Evolutionary conservation across 306 rosid genomes (phyloP).

Genomic region (Quercus suber): DNA sequence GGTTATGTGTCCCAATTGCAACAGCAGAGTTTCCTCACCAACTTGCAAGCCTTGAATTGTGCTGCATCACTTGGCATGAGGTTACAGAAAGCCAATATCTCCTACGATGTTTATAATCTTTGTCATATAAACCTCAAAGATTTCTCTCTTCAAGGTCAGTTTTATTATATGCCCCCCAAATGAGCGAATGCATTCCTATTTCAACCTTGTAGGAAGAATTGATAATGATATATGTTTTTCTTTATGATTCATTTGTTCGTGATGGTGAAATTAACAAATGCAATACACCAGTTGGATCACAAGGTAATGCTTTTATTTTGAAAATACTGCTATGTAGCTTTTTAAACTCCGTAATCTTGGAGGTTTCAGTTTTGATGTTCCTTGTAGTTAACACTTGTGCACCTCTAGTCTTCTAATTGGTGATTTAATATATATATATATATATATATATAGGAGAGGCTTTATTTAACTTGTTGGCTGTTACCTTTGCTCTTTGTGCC

Average conservation of each 20-base stretch:
- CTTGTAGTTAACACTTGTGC: not conserved
- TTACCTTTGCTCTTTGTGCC: not conserved
- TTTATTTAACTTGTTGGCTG: not conserved
- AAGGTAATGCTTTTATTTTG: conserved; percentile 36
- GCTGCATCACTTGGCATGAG: conserved; percentile 57
- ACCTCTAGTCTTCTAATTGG: not conserved
- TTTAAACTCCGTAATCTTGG: not conserved
- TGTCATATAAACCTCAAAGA: conserved; percentile 66
- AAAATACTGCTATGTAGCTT: not conserved
- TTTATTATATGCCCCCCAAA: conserved; percentile 11
- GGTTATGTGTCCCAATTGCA: conserved; percentile 57
- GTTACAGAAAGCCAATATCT: conserved; percentile 52
- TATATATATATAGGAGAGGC: not conserved
- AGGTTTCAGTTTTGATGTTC: not conserved
- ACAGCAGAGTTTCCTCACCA: conserved; percentile 65
- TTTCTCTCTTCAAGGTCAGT: conserved; percentile 75
- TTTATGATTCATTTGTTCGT: conserved; percentile 7
- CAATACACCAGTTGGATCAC: conserved; percentile 47
- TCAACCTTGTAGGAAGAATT: not conserved
- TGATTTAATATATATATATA: not conserved
- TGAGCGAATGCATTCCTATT: conserved; percentile 3
- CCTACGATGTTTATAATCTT: conserved; percentile 44
- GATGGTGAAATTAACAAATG: conserved; percentile 26
- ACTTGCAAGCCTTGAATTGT: conserved; percentile 72
- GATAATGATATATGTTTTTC: conserved; percentile 18